A percentile compares a stretch with the other conserved stretches of the same genome.
Evolutionary conservation across 2,329 filamentous ascomycete genomes (phyloP).

Genomic region (Setomelanomma holmii): DNA sequence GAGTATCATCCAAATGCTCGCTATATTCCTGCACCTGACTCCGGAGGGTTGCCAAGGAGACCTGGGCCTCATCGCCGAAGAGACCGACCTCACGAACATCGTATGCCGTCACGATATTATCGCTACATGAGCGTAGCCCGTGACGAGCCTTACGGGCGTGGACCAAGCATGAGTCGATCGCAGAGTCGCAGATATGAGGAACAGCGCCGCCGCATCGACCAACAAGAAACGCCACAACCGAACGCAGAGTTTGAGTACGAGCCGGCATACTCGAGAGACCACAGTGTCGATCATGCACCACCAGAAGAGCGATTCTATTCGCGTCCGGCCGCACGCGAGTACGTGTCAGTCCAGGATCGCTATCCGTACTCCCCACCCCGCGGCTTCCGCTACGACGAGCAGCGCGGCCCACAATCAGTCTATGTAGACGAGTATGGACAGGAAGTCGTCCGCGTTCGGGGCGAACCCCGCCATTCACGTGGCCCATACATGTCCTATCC

Average conservation of each 20-base stretch:
- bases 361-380: constrained; percentile 38
- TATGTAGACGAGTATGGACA: constrained; percentile 46
- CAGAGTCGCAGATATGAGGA: constrained; percentile 47
- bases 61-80: constrained; percentile 39
- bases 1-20: constrained; percentile 31
- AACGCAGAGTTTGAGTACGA: constrained; percentile 36
- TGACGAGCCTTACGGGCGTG: constrained; percentile 45
- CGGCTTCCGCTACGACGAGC: constrained; percentile 40
- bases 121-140: constrained; percentile 45
- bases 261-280: constrained; percentile 39
- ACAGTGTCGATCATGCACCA: constrained; percentile 37
- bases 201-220: constrained; percentile 44
- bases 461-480: constrained; percentile 30
- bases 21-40: constrained; percentile 36
- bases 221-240: constrained; percentile 46
- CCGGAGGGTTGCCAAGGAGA: constrained; percentile 27
- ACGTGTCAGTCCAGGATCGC: constrained; percentile 45
- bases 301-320: constrained; percentile 36
- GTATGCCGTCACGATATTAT: constrained; percentile 43
- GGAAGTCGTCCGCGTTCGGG: constrained; percentile 41
- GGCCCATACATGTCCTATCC: constrained; percentile 24
- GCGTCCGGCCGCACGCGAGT: constrained; percentile 35
- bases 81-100: constrained; percentile 41
- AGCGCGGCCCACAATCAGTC: constrained; percentile 33
- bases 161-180: constrained; percentile 43